Evolutionary conservation across 352 stramenopile genomes (phyloP).

Genomic region (Globisporangium cederbergense): DNA sequence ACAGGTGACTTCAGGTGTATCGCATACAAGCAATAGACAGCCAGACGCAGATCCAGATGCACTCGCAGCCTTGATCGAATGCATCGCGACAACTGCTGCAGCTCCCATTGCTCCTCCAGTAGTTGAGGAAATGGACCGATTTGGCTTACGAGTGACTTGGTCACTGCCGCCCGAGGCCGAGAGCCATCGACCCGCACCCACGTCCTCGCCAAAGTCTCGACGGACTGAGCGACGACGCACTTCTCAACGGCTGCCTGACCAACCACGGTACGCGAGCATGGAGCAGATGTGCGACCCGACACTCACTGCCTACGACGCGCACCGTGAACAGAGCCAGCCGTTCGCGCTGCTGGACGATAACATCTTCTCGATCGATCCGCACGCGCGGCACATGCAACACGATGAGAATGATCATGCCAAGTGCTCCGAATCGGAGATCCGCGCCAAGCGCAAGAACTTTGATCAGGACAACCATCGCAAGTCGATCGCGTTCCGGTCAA

Average conservation of each 20-base stretch:
- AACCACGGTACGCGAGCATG: conserved; percentile 20
- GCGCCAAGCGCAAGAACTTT: conserved; percentile 60
- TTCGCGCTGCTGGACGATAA: conserved; percentile 51
- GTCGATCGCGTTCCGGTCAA: conserved; percentile 49
- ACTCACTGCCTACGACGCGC: conserved; percentile 52
- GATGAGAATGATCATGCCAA: conserved; percentile 39
- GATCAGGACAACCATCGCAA: conserved; percentile 61
- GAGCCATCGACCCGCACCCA: neutral
- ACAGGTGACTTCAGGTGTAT: neutral
- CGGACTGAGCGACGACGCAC: conserved; percentile 27
- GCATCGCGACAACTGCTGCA: neutral
- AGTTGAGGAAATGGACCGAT: neutral
- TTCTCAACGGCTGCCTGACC: conserved; percentile 28
- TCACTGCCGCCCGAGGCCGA: neutral
- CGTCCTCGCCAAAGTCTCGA: conserved; percentile 3
- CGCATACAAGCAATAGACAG: neutral
- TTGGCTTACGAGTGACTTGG: conserved; percentile 9
- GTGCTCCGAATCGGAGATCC: conserved; percentile 29
- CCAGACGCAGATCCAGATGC: neutral
- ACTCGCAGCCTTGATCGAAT: neutral
- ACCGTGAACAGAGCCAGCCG: conserved; percentile 41
- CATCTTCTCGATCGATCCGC: conserved; percentile 49
- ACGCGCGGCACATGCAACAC: conserved; percentile 42
- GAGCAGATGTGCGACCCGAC: conserved; percentile 38
- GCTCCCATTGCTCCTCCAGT: neutral